Evolutionary conservation across 192 early-diverging fungal species (phyloP).

Genomic region (Coemansia sp.): DNA sequence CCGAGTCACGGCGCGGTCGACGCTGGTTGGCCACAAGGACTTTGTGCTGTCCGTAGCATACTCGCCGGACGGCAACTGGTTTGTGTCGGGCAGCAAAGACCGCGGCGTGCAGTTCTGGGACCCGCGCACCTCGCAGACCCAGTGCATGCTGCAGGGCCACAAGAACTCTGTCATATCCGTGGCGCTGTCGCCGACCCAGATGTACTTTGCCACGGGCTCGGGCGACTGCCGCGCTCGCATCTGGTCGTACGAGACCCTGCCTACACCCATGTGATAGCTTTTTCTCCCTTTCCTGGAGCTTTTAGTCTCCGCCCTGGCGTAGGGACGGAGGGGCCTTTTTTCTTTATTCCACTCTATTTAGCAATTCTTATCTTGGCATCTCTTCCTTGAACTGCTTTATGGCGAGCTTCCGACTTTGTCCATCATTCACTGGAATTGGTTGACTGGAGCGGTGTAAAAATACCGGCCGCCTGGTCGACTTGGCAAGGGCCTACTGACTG

Average conservation of each 20-base stretch:
- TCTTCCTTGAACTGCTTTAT: no score
- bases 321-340: not conserved
- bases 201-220: constrained; percentile 93
- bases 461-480: no score
- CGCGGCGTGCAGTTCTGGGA: constrained; percentile 95
- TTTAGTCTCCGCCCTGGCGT: constrained; percentile 1
- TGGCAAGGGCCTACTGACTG: no score
- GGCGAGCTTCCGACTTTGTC: no score
- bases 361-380: no score
- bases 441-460: no score
- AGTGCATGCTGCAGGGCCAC: constrained; percentile 87
- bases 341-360: not conserved
- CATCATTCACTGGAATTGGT: no score
- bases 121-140: constrained; percentile 65
- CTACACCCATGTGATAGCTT: constrained; percentile 5
- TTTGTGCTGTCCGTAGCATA: constrained; percentile 96
- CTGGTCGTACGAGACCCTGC: constrained; percentile 74
- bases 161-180: constrained; percentile 98
- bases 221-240: constrained; percentile 91
- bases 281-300: not conserved
- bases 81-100: constrained; percentile 91
- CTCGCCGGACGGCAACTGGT: constrained; percentile 82
- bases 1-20: constrained; percentile 40
- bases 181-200: constrained; percentile 75
- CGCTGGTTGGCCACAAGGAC: constrained; percentile 75